Conservation (phyloP, 176 grass and related monocot genomes). For the Oryza meyeriana region DNA sequence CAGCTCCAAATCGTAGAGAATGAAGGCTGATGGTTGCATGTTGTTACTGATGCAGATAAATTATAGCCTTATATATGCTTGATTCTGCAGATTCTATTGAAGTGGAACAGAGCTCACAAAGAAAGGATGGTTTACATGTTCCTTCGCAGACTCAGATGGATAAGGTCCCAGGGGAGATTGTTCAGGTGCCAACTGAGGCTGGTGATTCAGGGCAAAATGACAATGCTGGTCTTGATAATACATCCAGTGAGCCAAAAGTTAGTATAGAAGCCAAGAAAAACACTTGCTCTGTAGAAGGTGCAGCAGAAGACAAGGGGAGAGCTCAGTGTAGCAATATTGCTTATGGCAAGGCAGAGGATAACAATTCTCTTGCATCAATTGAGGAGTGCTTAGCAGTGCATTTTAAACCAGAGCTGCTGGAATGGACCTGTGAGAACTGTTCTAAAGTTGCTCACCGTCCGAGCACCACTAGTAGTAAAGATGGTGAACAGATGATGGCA, state of each 20-base stretch:
- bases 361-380: constrained; percentile 16
- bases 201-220: not conserved
- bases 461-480: constrained; percentile 1
- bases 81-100: constrained; percentile 45
- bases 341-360: not conserved
- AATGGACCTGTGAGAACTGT: constrained; percentile 33
- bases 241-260: not conserved
- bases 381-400: constrained; percentile 13
- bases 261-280: constrained; percentile 1
- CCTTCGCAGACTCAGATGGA: constrained; percentile 12
- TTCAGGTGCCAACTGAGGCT: not conserved
- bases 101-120: constrained; percentile 1
- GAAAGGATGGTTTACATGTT: constrained; percentile 36
- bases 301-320: constrained; percentile 17
- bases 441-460: not conserved
- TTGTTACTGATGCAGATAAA: constrained; percentile 33
- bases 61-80: constrained; percentile 32
- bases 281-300: not conserved
- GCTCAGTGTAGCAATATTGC: not conserved
- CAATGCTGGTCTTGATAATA: not conserved
- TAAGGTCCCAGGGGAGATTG: not conserved
- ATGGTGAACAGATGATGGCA: not conserved
- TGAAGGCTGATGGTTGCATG: constrained; percentile 44
- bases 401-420: not conserved
- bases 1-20: constrained; percentile 12